Conservation (phyloP, 352 stramenopile genomes). For the Aphanomyces astaci region DNA sequence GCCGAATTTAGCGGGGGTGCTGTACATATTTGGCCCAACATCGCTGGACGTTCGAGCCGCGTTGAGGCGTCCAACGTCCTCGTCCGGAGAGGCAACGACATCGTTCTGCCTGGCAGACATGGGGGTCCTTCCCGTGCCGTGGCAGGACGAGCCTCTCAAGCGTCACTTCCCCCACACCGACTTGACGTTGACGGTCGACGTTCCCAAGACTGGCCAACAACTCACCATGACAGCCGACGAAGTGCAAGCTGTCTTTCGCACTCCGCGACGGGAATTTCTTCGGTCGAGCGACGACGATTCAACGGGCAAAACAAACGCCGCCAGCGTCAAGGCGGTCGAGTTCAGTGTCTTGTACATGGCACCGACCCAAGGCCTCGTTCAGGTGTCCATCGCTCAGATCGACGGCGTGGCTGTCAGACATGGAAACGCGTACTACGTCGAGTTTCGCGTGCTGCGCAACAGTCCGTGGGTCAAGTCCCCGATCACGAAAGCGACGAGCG, state of each 20-base stretch:
- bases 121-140: background rate
- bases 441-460: conserved; percentile 15
- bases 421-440: conserved; percentile 8
- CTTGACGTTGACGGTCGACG: background rate
- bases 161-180: background rate
- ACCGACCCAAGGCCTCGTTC: conserved; percentile 14
- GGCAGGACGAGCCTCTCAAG: conserved; percentile 1
- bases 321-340: background rate
- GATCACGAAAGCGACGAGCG: background rate
- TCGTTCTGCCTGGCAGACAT: conserved; percentile 3
- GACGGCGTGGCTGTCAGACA: background rate
- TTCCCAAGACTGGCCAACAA: background rate
- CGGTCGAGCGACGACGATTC: background rate
- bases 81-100: background rate
- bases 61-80: background rate
- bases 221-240: background rate
- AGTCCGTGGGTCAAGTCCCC: conserved; percentile 18
- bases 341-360: conserved; percentile 18
- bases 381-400: background rate
- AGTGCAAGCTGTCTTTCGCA: background rate
- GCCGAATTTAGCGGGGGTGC: conserved; percentile 2
- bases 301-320: background rate
- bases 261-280: conserved; percentile 3
- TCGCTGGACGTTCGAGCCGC: background rate
- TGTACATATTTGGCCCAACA: conserved; percentile 1